Percentiles rank a stretch among this genome's conserved stretches.
phyloP scores from a whole-genome alignment of 768 basidiomycete genomes.

The Termitomyces sp. region DNA sequence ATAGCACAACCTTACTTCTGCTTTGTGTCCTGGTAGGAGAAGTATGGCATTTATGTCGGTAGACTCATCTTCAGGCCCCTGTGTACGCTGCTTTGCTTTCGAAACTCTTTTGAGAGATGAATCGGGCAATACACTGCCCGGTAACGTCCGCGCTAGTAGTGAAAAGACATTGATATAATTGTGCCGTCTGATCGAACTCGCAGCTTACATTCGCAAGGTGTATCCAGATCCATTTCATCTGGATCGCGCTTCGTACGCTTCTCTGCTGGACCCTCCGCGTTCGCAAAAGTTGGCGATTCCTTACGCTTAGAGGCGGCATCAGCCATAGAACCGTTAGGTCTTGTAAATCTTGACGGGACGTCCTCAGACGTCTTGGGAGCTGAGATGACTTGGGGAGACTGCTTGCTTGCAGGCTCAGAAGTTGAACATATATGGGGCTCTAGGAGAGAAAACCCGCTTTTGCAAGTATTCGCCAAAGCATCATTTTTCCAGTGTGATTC shows the following conservation, averaged over 20 bases:
- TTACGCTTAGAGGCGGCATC: constrained; percentile 44
- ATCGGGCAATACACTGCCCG: background rate
- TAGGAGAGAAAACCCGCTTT: constrained; percentile 66
- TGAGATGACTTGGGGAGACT: constrained; percentile 12
- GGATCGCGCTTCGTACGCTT: constrained; percentile 56
- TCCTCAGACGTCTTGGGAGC: constrained; percentile 6
- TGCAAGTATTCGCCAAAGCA: constrained; percentile 59
- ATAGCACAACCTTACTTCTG: constrained; percentile 38
- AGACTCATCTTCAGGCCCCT: constrained; percentile 38
- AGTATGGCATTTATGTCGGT: constrained; percentile 39
- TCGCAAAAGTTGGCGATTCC: constrained; percentile 34
- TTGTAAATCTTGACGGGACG: constrained; percentile 7
- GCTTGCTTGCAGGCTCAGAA: constrained; percentile 33
- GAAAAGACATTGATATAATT: background rate
- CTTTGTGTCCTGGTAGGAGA: constrained; percentile 52
- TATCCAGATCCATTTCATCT: constrained; percentile 45
- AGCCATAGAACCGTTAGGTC: constrained; percentile 17
- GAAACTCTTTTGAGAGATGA: constrained; percentile 19
- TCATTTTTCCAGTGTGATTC: constrained; percentile 78
- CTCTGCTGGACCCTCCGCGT: constrained; percentile 48
- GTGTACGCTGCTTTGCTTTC: constrained; percentile 30
- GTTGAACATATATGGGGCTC: constrained; percentile 66
- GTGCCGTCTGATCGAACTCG: constrained; percentile 3
- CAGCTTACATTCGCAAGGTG: constrained; percentile 24
- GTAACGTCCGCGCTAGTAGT: background rate